phyloP scores from a whole-genome alignment of 2,329 filamentous ascomycete species.

The Venturia pyrina region DNA sequence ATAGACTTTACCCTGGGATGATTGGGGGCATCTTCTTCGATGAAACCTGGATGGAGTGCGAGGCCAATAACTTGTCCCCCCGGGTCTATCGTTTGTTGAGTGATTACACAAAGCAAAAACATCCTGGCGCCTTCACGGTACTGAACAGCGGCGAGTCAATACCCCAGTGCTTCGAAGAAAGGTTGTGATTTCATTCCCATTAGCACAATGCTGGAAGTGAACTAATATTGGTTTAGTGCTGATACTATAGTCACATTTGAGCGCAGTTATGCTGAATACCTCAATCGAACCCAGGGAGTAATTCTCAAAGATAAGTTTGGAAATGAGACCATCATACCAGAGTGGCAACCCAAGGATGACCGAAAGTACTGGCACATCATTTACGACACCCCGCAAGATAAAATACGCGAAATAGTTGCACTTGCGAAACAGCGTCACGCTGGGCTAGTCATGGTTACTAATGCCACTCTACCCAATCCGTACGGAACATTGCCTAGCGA shows the following conservation, averaged over 20 bases:
- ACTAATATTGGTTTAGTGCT: conserved; percentile 16
- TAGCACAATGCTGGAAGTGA: no score
- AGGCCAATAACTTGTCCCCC: conserved; percentile 14
- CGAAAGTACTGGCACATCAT: conserved; percentile 27
- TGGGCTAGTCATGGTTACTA: background rate
- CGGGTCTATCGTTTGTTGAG: background rate
- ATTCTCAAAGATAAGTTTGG: conserved; percentile 12
- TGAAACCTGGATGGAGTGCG: conserved; percentile 22
- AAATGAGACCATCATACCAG: background rate
- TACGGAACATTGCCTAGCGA: background rate
- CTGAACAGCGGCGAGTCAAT: conserved; percentile 19
- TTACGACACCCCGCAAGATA: conserved; percentile 19
- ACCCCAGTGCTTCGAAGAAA: conserved; percentile 21
- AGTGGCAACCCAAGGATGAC: conserved; percentile 21
- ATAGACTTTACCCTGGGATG: conserved; percentile 17
- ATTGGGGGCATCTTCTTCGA: conserved; percentile 27
- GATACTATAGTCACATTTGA: conserved; percentile 26
- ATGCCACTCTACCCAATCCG: conserved; percentile 1
- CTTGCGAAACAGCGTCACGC: background rate
- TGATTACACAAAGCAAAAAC: conserved; percentile 16
- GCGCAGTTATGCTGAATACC: conserved; percentile 19
- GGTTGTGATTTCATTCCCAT: background rate
- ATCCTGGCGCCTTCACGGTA: conserved; percentile 20
- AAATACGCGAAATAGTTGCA: background rate
- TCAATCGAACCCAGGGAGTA: conserved; percentile 4